A percentile compares a stretch with the other conserved stretches of the same genome.
Evolutionary conservation across 371 early-diverging fungal species (phyloP).

Genomic region (Mortierella sp.): DNA sequence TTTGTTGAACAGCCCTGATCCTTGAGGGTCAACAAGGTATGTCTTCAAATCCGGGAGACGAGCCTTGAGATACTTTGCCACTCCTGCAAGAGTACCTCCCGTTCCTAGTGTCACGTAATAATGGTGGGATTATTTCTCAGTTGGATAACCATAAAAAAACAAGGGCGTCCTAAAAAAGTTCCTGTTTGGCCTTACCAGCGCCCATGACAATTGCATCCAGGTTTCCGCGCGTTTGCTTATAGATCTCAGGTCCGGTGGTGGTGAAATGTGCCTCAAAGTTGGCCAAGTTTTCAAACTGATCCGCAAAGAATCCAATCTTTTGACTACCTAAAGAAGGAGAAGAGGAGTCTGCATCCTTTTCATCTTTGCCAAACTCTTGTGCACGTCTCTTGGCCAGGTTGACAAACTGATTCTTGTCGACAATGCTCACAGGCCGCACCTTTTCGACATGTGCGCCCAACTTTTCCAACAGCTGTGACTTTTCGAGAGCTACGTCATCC

Average conservation of each 20-base stretch:
- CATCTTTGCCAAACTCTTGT: conserved; percentile 64
- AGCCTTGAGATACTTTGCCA: conserved; percentile 84
- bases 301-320: conserved; percentile 80
- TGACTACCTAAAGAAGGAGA: conserved; percentile 20
- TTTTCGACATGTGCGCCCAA: conserved; percentile 93
- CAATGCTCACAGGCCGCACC: conserved; percentile 92
- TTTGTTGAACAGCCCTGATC: conserved; percentile 93
- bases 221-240: conserved; percentile 73
- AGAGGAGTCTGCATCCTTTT: conserved; percentile 18
- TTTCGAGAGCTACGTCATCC: conserved; percentile 93
- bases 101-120: conserved; percentile 67
- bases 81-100: conserved; percentile 94
- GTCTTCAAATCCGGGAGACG: conserved; percentile 69
- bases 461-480: conserved; percentile 84
- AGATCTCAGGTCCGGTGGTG: conserved; percentile 93
- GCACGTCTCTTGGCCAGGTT: conserved; percentile 87
- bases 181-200: conserved; percentile 72
- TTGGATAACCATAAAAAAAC: neutral
- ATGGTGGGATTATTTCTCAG: neutral
- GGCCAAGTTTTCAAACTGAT: conserved; percentile 95
- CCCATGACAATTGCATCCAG: conserved; percentile 90
- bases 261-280: conserved; percentile 85
- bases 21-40: conserved; percentile 92
- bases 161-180: too few relatives aligned
- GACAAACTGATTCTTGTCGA: conserved; percentile 93